Evolutionary conservation across 2,329 filamentous ascomycete species (phyloP).

Genomic region (Xylaria sp.): DNA sequence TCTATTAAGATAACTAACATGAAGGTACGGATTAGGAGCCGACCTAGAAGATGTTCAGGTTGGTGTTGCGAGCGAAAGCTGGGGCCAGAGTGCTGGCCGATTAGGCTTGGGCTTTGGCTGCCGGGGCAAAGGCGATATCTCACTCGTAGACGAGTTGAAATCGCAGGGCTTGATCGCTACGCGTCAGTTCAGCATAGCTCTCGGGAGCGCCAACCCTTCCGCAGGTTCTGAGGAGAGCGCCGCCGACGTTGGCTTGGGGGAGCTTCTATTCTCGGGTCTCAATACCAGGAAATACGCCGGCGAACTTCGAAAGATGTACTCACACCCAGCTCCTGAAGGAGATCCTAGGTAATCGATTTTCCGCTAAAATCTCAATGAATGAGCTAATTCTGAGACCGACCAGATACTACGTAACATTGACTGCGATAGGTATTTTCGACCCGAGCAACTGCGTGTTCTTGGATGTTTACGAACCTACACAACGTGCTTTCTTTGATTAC

Average conservation of each 20-base stretch:
- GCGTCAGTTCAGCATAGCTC: constrained; percentile 38
- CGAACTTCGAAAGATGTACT: constrained; percentile 28
- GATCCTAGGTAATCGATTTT: constrained; percentile 29
- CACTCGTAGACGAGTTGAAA: constrained; percentile 34
- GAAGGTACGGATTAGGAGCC: constrained; percentile 12
- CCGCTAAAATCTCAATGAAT: not conserved
- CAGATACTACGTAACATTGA: constrained; percentile 35
- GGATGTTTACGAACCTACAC: not conserved
- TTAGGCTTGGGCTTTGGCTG: constrained; percentile 40
- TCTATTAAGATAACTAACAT: not conserved
- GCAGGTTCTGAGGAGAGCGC: not conserved
- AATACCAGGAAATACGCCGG: constrained; percentile 38
- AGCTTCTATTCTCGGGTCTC: constrained; percentile 39
- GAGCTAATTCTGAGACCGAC: constrained; percentile 8
- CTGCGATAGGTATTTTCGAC: constrained; percentile 33
- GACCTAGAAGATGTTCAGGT: constrained; percentile 23
- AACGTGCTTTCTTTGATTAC: constrained; percentile 33
- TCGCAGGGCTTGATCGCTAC: constrained; percentile 25
- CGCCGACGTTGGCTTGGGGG: constrained; percentile 29
- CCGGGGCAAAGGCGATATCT: not conserved
- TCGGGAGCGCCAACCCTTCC: constrained; percentile 33
- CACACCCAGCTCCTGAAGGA: constrained; percentile 3
- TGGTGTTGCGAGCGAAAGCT: constrained; percentile 37
- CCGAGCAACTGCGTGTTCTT: constrained; percentile 25
- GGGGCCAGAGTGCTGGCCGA: constrained; percentile 29